Evolutionary conservation across 148 eudicot genomes (phyloP).

Genomic region (Vaccinium macrocarpon): DNA sequence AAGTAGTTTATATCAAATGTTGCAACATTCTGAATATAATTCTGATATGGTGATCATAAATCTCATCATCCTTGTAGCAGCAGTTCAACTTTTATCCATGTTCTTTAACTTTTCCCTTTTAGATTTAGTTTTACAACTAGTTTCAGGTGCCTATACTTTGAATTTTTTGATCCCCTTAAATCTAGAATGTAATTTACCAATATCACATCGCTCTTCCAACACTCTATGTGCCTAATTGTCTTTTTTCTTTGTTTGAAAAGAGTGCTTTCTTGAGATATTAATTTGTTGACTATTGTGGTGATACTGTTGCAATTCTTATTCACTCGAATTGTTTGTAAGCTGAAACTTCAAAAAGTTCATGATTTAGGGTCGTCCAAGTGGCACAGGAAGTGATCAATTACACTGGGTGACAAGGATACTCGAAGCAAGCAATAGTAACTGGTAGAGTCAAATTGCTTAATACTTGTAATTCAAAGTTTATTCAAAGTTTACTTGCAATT

Average conservation of each 20-base stretch:
- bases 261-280: neutral
- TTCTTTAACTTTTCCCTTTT: neutral
- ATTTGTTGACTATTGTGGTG: neutral
- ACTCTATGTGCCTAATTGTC: neutral
- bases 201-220: neutral
- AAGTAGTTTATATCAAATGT: no score
- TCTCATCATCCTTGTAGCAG: no score
- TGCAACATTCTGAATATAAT: no score
- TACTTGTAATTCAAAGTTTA: neutral
- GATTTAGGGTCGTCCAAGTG: slow-evolving; percentile 36
- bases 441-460: slow-evolving; percentile 28
- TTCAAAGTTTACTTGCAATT: no score
- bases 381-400: slow-evolving; percentile 24
- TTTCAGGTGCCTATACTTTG: neutral
- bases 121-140: neutral
- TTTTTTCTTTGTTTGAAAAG: neutral
- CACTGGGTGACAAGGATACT: slow-evolving; percentile 30
- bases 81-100: no score
- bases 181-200: neutral
- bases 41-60: no score
- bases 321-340: neutral
- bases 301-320: slow-evolving; percentile 9
- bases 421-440: slow-evolving; percentile 34
- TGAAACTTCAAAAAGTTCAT: neutral
- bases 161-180: neutral